A percentile compares a stretch with the other conserved stretches of the same genome.
Conservation (phyloP, 352 stramenopile genomes). For the Phytophthora citricola region DNA sequence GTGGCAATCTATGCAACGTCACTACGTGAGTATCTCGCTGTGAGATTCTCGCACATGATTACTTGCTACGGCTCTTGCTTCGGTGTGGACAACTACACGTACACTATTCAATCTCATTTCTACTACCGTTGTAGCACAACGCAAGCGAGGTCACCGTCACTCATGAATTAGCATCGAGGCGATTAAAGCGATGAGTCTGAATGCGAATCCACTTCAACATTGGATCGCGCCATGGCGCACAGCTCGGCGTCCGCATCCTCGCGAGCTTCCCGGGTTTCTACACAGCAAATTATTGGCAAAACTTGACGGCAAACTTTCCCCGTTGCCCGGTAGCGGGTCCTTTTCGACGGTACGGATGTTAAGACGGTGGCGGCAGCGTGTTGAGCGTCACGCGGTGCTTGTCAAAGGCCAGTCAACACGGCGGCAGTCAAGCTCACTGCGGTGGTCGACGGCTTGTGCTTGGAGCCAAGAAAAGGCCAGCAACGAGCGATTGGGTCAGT, state of each 20-base stretch:
- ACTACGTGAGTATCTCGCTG: no score
- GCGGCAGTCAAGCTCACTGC: not conserved
- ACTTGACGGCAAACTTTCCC: no score
- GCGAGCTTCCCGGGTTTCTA: not conserved
- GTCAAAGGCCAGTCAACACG: slow-evolving; percentile 13
- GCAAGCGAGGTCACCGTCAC: no score
- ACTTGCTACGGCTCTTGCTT: no score
- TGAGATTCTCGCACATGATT: no score
- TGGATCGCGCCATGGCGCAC: not conserved
- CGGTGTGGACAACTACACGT: no score
- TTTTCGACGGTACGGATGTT: slow-evolving; percentile 15
- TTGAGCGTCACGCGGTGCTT: slow-evolving; percentile 10
- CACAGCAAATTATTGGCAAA: not conserved
- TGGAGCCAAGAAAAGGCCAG: slow-evolving; percentile 15
- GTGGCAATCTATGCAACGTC: no score
- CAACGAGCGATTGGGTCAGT: slow-evolving; percentile 20
- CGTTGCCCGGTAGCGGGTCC: not conserved
- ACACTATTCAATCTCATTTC: no score
- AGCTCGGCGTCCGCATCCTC: no score
- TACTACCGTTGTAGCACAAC: no score
- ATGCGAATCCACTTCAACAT: slow-evolving; percentile 7
- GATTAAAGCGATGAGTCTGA: not conserved
- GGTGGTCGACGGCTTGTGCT: slow-evolving; percentile 5
- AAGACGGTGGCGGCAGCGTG: slow-evolving; percentile 2
- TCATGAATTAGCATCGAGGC: no score